These are phyloP conservation scores for Solanum boliviense DNA, from an alignment of 257 asterid genomes.

Conservation along the genomic window DNA sequence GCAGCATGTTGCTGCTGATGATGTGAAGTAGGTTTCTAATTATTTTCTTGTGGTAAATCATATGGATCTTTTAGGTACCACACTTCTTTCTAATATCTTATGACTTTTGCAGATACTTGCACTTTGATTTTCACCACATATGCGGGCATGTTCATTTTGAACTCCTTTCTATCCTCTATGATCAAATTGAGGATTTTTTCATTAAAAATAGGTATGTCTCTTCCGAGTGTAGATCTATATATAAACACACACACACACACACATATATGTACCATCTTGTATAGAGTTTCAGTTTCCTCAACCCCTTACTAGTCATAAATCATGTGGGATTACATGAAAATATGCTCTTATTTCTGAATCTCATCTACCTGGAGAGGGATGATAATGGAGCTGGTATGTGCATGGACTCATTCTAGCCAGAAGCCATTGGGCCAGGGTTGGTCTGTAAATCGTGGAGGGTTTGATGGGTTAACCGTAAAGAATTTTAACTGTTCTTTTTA, in stretches of 20 bases:
- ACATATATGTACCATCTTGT: neutral
- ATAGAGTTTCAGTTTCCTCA: neutral
- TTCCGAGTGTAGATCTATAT: neutral
- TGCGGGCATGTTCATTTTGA: constrained; percentile 79
- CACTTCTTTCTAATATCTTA: constrained; percentile 10
- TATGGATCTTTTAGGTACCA: neutral
- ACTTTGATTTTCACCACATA: constrained; percentile 91
- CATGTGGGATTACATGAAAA: neutral
- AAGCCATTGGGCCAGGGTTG: neutral
- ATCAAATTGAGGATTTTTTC: constrained; percentile 64
- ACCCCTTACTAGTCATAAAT: neutral
- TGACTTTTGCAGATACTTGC: constrained; percentile 54
- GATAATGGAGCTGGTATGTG: neutral
- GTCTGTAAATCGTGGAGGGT: neutral
- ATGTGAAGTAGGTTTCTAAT: constrained; percentile 41
- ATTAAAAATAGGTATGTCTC: constrained; percentile 50
- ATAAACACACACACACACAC: no score
- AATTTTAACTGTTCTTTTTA: neutral
- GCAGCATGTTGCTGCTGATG: constrained; percentile 51
- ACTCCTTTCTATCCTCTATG: constrained; percentile 82
- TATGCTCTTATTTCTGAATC: neutral
- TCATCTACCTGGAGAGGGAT: neutral
- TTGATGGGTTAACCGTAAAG: neutral
- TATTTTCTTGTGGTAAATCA: neutral
- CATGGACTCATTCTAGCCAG: neutral